phyloP scores from a whole-genome alignment of 164 flowering plant species.

The Buxus sempervirens region DNA sequence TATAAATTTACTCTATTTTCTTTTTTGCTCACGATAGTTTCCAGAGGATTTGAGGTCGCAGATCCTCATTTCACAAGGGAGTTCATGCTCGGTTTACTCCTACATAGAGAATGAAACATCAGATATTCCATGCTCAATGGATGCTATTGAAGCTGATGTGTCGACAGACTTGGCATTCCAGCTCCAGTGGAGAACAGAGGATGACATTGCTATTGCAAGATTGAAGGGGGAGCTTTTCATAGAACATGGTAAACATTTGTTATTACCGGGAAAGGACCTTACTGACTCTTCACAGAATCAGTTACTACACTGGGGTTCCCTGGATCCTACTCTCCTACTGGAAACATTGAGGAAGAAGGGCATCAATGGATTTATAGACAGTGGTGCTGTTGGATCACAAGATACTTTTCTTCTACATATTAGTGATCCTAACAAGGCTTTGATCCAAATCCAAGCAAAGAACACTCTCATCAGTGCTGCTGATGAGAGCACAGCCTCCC shows the following conservation, averaged over 20 bases:
- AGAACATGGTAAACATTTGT: conserved; percentile 34
- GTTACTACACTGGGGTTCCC: conserved; percentile 44
- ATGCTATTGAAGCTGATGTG: conserved; percentile 40
- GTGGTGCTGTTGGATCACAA: conserved; percentile 14
- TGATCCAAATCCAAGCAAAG: conserved; percentile 35
- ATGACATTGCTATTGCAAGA: conserved; percentile 39
- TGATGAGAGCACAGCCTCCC: conserved; percentile 43
- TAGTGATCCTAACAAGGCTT: conserved; percentile 39
- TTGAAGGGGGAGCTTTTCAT: conserved; percentile 50
- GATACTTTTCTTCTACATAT: conserved; percentile 19
- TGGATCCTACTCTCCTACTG: conserved; percentile 35
- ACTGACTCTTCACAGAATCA: conserved; percentile 11
- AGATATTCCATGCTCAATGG: conserved; percentile 37
- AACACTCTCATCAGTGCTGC: conserved; percentile 40
- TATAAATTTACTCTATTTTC: neutral
- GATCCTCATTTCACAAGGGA: conserved; percentile 5
- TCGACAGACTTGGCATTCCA: conserved; percentile 39
- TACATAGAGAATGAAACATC: conserved; percentile 49
- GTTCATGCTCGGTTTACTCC: conserved; percentile 22
- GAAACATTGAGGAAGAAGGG: conserved; percentile 39
- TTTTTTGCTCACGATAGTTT: conserved; percentile 34
- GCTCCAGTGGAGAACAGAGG: conserved; percentile 35
- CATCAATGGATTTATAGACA: conserved; percentile 33
- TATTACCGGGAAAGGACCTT: conserved; percentile 24
- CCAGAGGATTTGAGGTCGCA: conserved; percentile 42